Conservation (phyloP, 176 grass and related monocot genomes). For the Elymus sibiricus region DNA sequence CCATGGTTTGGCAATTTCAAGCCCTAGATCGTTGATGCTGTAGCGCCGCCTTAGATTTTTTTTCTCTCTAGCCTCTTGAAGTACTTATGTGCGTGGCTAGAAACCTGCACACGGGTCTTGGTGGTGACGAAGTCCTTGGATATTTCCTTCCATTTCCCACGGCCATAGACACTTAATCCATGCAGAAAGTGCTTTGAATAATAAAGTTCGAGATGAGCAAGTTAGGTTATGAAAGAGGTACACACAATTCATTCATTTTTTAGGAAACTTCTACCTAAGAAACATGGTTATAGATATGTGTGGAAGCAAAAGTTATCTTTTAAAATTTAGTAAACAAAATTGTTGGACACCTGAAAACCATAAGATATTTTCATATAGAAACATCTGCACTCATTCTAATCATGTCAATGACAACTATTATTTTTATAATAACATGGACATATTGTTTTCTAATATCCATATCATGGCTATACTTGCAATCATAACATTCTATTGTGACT, state of each 20-base stretch:
- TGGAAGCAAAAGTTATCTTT: not conserved
- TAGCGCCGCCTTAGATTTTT: not conserved
- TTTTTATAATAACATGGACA: not conserved
- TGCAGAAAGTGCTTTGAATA: not conserved
- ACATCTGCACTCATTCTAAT: not conserved
- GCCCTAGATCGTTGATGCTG: not conserved
- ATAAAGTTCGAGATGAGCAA: not conserved
- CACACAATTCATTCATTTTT: not conserved
- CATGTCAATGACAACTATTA: not conserved
- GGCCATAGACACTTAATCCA: not conserved
- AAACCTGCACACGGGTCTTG: not conserved
- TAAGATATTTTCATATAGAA: not conserved
- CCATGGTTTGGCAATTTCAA: not conserved
- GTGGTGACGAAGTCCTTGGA: not conserved
- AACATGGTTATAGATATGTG: not conserved
- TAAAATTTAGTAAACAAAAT: not conserved
- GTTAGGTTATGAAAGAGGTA: not conserved
- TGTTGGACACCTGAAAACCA: not conserved
- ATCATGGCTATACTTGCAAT: not conserved
- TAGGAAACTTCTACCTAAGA: not conserved
- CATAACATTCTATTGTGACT: not conserved
- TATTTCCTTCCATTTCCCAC: constrained; percentile 10
- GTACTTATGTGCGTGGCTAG: constrained; percentile 23
- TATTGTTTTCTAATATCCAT: not conserved
- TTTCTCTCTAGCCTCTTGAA: not conserved